Conservation (phyloP, 768 basidiomycete genomes). For the Leccinum pellstonianum region DNA sequence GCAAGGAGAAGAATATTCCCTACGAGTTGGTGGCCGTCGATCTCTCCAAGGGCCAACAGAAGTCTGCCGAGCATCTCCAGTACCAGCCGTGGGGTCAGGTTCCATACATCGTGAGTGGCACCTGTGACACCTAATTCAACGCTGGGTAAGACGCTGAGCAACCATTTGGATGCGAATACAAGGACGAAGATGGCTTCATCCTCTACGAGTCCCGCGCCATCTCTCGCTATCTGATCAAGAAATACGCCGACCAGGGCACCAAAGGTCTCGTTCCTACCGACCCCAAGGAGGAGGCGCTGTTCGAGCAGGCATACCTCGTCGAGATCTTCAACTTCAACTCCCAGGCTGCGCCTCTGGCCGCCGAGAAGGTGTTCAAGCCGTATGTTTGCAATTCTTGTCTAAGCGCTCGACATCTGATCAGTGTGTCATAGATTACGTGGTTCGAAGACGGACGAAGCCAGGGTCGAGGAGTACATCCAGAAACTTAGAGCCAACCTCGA, state of each 20-base stretch:
- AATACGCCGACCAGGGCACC: constrained; percentile 52
- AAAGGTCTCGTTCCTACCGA: constrained; percentile 47
- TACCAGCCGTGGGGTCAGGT: constrained; percentile 61
- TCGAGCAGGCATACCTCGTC: constrained; percentile 38
- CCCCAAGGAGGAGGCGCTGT: constrained; percentile 31
- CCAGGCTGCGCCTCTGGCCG: constrained; percentile 36
- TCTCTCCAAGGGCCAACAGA: constrained; percentile 44
- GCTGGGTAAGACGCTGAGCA: not conserved
- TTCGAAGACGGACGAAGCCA: constrained; percentile 17
- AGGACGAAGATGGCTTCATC: constrained; percentile 63
- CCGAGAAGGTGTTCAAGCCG: constrained; percentile 55
- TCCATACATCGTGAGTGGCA: constrained; percentile 40
- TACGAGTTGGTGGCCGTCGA: constrained; percentile 51
- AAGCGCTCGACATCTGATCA: not conserved
- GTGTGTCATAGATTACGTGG: constrained; percentile 1
- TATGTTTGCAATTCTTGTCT: constrained; percentile 23
- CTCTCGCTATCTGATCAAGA: constrained; percentile 53
- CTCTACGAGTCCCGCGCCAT: constrained; percentile 66
- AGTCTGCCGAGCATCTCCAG: constrained; percentile 39
- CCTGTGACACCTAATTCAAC: not conserved
- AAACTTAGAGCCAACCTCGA: constrained; percentile 41
- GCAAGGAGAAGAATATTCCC: constrained; percentile 56
- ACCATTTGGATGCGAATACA: not conserved
- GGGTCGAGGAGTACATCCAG: constrained; percentile 10
- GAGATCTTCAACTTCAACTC: constrained; percentile 55